Base-by-base conservation (phyloP, 495 filamentous ascomycete genomes). In the Podospora pseudoanserina region DNA sequence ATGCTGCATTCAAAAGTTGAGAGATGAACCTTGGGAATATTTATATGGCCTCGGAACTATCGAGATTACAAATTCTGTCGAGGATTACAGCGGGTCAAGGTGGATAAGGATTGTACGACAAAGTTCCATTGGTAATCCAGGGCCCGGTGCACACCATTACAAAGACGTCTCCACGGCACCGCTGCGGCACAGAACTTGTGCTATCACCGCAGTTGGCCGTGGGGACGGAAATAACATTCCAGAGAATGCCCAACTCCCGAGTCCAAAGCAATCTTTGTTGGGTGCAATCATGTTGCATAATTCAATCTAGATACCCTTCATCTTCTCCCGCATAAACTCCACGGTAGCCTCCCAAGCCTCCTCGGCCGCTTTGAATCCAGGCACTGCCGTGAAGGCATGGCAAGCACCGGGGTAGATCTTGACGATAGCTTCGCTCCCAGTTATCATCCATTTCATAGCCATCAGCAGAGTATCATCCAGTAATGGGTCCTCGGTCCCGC, bases 371-470 rank as follows among this genome's bases (percentile, higher is more conserved):
- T 30, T 56, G 20, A 54, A 69, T 16, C 67, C 67, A n/a, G 63
- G 63, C 1, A 69, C n/a, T 11, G 23, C n/a, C 18, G 67, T 69
- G 44, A 69, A 65, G 7, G 23, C 67, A 62, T 69, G 67, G 6
- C 34, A 16, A 30, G 67, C 67, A 7, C 63, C 67, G 5, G 56
- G 56, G 23, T 34, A 61, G 56, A 69, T 63, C 63, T 65, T 65
- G 5, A 69, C 67, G 18, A 69, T 56, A 2, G 63, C 63, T 63
- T 69, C 62, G n/a, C 67, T 65, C 18, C 67, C 67, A 15, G 18
- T 62, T 4, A 27, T 49, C 67, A 65, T 62, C 67, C 67, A 69
- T 63, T 69, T 69, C 7, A 39, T 39, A 23, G 63, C 53, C 67
- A 69, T 69, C 20, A 69, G 18, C 20, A 65, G 16, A n/a, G 63